Base-by-base conservation (phyloP, 148 eudicot species). In the Drosera capensis region DNA sequence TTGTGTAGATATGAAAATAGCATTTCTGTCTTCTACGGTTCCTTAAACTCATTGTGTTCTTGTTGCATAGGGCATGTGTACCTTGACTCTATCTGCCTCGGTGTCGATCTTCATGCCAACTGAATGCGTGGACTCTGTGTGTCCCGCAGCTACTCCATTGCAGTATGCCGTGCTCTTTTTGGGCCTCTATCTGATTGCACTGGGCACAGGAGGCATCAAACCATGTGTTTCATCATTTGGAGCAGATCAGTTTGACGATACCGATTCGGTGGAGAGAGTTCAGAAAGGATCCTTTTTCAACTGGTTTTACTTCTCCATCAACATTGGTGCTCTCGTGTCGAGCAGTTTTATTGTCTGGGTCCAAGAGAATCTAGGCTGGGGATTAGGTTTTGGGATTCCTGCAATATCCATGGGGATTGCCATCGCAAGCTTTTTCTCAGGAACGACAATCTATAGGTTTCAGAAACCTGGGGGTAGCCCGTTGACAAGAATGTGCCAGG, bases 301-400 rank as follows among this genome's bases (percentile, higher is more conserved):
- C 48, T 76, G 82, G 80, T 70, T 74, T 25, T 80, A 75, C 61
- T 69, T 80, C 43, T 67, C 72, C 8, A 71, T 72, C 55, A 70
- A 71, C 53, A 55, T 76, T 18, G 88, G 83, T 39, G 79, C 80
- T 25, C 52, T 76, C 14, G 30, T 80, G 41, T 70, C 87, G 20
- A 60, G 79, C 42, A 72, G 60, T 30, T 34, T 72, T 19, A 75
- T 75, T 42, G 82, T 79, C 45, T 72, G 77, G 77, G 54, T 79
- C 41, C 82, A 72, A 72, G 79, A 75, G 34, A 79, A 79, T 55
- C 54, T 48, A 38, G 87, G 87, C 18, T 79, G 87, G 87, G 82
- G 78, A 48, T 47, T 75, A 23, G 82, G 82, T 14, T 79, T 79
- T 45, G 79, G 74, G 23, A 72, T 75, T 48, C 82, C 80, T 39